Base-by-base conservation (phyloP, 177 flowering plant species). In the Tripterygium wilfordii region DNA sequence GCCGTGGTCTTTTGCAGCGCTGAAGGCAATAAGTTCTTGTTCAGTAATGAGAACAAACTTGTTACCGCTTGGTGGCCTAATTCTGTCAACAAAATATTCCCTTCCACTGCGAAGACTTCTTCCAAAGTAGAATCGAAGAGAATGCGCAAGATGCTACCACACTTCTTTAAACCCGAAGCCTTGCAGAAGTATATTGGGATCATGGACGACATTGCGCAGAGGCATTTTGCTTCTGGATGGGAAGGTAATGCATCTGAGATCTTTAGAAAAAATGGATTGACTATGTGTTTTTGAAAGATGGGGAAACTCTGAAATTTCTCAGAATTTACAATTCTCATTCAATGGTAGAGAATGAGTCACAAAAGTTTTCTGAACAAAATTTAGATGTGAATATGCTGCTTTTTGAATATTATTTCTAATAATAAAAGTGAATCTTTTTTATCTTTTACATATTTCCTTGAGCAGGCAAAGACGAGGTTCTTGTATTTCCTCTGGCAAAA, bases 21-120 rank as follows among this genome's bases (percentile, higher is more conserved):
- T 0, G 39, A 48, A 0, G 75, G 76, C 13, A 74, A 79, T 73
- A 79, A 76, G 64, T 74, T 79, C 62, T 35, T 79, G 51, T 79
- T 76, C 58, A 67, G 80, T 8, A 79, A 79, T 46, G 85, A 79
- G 60, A 65, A 69, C 64, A 79, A 69, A 58, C 71, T 74, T 0
- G 85, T 79, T n/a, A 32, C 33, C 3, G 43, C 68, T 0, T 79
- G 85, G 85, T 74, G 76, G 80, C 85, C 85, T 0, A 10, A 31
- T 31, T 61, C 72, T 2, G 66, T 79, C 29, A 51, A 71, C 48
- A 79, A 69, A 46, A 51, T 76, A 32, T 76, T 79, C 65, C 81
- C 80, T 0, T 18, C 69, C 1, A 60, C 74, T 0, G 4, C 1
- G 1, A 60, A 65, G 23, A 59, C 67, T 1, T 56, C 67, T 0